phyloP scores from a whole-genome alignment of 202 grass and related monocot species.

The Thinopyrum obtusiflorum region DNA sequence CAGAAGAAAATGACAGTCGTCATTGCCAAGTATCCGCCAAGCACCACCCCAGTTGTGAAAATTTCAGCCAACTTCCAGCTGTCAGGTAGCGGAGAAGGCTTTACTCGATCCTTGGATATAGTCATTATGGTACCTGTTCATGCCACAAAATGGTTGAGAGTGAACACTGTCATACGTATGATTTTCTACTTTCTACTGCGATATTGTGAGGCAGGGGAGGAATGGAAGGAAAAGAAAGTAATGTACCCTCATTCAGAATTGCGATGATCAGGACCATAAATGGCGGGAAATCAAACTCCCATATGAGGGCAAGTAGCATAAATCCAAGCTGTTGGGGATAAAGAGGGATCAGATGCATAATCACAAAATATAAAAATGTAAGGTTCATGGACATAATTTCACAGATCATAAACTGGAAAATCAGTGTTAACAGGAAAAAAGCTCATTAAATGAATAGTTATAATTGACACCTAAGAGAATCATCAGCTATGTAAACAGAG shows the following conservation, averaged over 20 bases:
- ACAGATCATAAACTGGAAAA: background rate
- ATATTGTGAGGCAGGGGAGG: background rate
- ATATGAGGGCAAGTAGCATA: slow-evolving; percentile 42
- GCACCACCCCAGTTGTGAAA: slow-evolving; percentile 31
- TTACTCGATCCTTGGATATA: slow-evolving; percentile 37
- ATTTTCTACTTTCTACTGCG: background rate
- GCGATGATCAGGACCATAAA: slow-evolving; percentile 43
- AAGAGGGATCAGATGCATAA: background rate
- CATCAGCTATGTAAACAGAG: background rate
- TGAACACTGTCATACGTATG: background rate
- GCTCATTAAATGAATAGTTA: background rate
- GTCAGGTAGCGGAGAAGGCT: slow-evolving; percentile 37
- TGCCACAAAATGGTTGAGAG: background rate
- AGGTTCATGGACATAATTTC: background rate
- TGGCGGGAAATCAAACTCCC: slow-evolving; percentile 39
- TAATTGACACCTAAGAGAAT: background rate
- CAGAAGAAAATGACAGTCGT: slow-evolving; percentile 35
- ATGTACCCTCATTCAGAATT: slow-evolving; percentile 40
- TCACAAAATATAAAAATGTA: background rate
- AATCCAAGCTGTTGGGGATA: slow-evolving; percentile 31
- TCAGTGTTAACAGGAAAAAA: background rate
- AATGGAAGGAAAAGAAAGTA: background rate
- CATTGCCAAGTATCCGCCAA: slow-evolving; percentile 37
- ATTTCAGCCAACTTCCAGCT: slow-evolving; percentile 40
- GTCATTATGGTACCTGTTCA: slow-evolving; percentile 38